Base-by-base conservation (phyloP, 1,139 yeast species). In the Ogataea hybrid region DNA sequence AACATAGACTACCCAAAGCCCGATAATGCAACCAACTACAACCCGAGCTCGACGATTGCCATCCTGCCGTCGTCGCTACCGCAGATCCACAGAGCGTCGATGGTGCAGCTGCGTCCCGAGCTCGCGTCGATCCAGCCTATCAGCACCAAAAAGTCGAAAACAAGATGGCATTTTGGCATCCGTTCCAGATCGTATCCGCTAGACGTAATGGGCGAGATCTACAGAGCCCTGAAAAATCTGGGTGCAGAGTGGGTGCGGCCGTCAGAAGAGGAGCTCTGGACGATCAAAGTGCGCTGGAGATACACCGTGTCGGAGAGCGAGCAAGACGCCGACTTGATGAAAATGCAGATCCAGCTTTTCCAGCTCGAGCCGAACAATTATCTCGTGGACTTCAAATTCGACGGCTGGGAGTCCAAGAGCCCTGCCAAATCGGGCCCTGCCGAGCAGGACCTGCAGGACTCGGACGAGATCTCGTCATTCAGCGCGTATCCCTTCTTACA, bases 201-300 rank as follows among this genome's bases (percentile, higher is more conserved):
- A 52, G 99, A 92, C 63, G 98, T 92, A 7, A 92, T 92, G 98
- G 97, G 97, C 22, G 99, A 94, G 61, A 90, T 92, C 31, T 92
- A 94, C 65, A 75, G 97, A 34, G 98, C 98, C 0, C 72, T 92
- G 57, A 86, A 86, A 65, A 88, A 87, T 57, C 70, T 94, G 42
- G 97, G 97, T 3, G 97, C 98, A 1, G 97, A 92, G 63, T 92
- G 98, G 98, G 89, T 95, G 11, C 82, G 82, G 56, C 96, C 96
- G 9, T 80, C 90, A 0, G 95, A 86, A 57, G 92, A 85, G 57
- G 98, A 92, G 58, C 71, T 94, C 42, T 92, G 98, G 97, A 90
- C 97, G 1, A 92, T 92, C 43, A 77, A 89, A 53, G 97, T 90
- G n/a, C 77, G 97, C 55, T 92, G 97, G 97, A 83, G 77, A 63